These are phyloP conservation scores for Flaveria linearis DNA, from an alignment of 129 eudicot genomes.

Conservation along the genomic window DNA sequence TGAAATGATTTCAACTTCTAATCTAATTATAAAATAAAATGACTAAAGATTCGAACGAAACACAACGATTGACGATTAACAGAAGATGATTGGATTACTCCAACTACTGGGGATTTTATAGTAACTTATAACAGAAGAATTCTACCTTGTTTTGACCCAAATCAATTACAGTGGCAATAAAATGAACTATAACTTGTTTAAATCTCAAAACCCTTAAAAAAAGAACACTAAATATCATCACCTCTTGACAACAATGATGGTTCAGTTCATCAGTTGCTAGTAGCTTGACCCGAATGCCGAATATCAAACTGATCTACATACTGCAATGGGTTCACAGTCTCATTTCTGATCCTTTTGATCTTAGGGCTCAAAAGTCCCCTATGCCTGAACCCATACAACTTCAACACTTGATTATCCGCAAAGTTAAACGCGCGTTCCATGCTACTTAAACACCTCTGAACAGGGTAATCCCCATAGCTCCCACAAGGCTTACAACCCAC, in stretches of 20 bases:
- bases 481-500: conserved; percentile 99
- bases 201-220: conserved; percentile 26
- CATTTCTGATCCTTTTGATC: conserved; percentile 81
- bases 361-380: conserved; percentile 88
- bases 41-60: too few relatives aligned
- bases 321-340: conserved; percentile 63
- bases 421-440: conserved; percentile 96
- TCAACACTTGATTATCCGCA: conserved; percentile 90
- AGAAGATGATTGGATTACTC: too few relatives aligned
- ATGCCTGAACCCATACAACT: conserved; percentile 89
- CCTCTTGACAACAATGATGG: conserved; percentile 46
- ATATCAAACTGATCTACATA: conserved; percentile 78
- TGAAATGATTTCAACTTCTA: too few relatives aligned
- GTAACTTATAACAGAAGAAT: conserved; percentile 35
- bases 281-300: conserved; percentile 60
- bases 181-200: conserved; percentile 27
- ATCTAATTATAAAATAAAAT: too few relatives aligned
- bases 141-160: conserved; percentile 41
- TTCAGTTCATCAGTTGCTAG: conserved; percentile 36
- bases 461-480: conserved; percentile 91
- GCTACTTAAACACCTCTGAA: conserved; percentile 81
- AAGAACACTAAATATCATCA: conserved; percentile 25
- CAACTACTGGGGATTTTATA: conserved; percentile 18
- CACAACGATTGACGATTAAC: too few relatives aligned
- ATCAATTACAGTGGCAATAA: conserved; percentile 39